Evolutionary conservation across 1,284 basidiomycete species (phyloP).

Genomic region (Cryptococcus floricola): DNA sequence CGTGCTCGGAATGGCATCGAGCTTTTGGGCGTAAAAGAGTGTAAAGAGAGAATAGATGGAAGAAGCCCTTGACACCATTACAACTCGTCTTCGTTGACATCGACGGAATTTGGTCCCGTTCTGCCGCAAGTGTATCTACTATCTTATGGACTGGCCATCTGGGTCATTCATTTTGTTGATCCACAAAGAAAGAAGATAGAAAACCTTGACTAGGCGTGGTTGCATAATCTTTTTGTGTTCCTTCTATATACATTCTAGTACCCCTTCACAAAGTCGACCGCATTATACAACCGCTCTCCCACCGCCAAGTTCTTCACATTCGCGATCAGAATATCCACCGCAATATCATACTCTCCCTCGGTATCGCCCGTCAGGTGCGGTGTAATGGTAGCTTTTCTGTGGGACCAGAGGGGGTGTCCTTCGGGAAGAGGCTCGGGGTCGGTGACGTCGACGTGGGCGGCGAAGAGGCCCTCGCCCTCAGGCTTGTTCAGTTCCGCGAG

Average conservation of each 20-base stretch:
- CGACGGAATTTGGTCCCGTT: slow-evolving; percentile 10
- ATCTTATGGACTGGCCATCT: too few species aligned
- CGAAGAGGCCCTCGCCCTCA: slow-evolving; percentile 1
- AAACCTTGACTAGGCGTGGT: too few species aligned
- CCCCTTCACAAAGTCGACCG: not conserved
- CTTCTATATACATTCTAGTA: not conserved
- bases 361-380: not conserved
- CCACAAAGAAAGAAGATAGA: too few species aligned
- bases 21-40: not conserved
- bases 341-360: not conserved
- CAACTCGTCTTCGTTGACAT: slow-evolving; percentile 5
- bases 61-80: not conserved
- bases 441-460: not conserved
- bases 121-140: too few species aligned
- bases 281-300: not conserved
- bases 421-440: not conserved
- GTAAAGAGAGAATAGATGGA: not conserved
- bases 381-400: not conserved
- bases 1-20: slow-evolving; percentile 28
- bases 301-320: not conserved
- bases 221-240: too few species aligned
- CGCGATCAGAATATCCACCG: not conserved
- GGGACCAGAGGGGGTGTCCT: not conserved
- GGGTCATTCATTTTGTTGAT: too few species aligned
- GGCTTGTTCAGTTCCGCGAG: not conserved